Evolutionary conservation across 1,284 basidiomycete genomes (phyloP), one percentile per base, ranked within the genome.

Genomic region (Irpex sp.): DNA sequence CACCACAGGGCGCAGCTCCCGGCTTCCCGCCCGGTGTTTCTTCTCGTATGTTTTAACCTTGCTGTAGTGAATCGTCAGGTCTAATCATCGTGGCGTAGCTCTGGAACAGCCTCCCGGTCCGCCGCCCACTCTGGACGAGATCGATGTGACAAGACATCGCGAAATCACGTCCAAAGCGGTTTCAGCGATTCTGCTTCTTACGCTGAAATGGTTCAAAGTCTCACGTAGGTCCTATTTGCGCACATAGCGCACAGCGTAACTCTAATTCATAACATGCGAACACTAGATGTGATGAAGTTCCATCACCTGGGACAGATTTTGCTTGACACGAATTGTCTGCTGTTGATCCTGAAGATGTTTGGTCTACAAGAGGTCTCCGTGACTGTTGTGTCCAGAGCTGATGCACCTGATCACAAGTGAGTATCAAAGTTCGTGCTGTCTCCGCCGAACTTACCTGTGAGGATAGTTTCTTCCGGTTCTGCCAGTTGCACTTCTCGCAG

Each of bases 161-260:
- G 97, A 99, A 76, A 97, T 99, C 70, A 97, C 94, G 0, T 95
- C 94, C 5, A 99, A 99, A 77, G 96, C 95, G 0, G 93, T 98
- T 5, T 98, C 96, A 17, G 96, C 96, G 1, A 97, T 99, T 66
- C 76, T 99, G 15, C 79, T 99, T 1, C 78, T 98, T 48, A 86
- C 92, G 2, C 77, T 99, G 67, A 98, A 98, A 74, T 99, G 97
- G 97, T 98, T 98, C 84, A 99, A 98, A 77, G 93, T 93, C 38
- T 97, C 95, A 59, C 96, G 95, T 96, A 68, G 75, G 91, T 83
- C 21, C 21, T 26, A 55, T 31, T 34, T 54, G 11, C 21, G 54
- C 21, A 34, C 56, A 31, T 40, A 52, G 52, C 60, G 47, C 21
- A n/a, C 31, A 62, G 58, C 34, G 51, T 11, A 15, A 47, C 51